Evolutionary conservation across 345 rosid genomes (phyloP).

Genomic region (Boechera stricta): DNA sequence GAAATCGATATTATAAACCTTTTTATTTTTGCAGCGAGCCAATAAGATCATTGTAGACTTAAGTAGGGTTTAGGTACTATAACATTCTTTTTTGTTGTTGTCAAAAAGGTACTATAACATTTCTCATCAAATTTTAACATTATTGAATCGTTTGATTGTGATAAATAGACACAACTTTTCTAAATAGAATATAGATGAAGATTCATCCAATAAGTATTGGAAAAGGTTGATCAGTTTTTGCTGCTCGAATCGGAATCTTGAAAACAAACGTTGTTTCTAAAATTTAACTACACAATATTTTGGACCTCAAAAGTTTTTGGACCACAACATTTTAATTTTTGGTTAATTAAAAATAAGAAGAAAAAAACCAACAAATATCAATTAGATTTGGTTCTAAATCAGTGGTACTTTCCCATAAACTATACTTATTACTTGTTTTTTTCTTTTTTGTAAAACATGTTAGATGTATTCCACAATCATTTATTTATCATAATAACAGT

Average conservation of each 20-base stretch:
- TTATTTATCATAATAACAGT: neutral
- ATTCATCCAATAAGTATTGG: neutral
- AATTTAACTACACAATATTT: neutral
- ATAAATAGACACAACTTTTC: neutral
- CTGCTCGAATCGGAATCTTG: neutral
- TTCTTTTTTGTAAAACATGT: neutral
- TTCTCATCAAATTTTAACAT: no score
- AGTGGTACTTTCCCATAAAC: neutral
- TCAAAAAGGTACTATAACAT: no score
- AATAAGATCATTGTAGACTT: neutral
- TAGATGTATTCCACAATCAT: neutral
- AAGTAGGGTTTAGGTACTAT: no score
- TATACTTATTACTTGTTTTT: neutral
- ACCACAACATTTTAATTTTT: neutral
- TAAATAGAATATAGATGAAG: neutral
- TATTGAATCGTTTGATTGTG: no score
- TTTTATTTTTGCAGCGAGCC: neutral
- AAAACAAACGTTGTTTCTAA: no score
- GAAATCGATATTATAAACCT: neutral
- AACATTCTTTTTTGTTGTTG: no score
- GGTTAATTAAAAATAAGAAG: neutral
- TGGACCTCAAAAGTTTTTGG: neutral
- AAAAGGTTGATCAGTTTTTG: neutral
- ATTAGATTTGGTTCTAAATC: neutral
- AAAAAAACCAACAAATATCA: neutral